phyloP scores from a whole-genome alignment of 495 filamentous ascomycete species.

The Mycothermus thermophilus region DNA sequence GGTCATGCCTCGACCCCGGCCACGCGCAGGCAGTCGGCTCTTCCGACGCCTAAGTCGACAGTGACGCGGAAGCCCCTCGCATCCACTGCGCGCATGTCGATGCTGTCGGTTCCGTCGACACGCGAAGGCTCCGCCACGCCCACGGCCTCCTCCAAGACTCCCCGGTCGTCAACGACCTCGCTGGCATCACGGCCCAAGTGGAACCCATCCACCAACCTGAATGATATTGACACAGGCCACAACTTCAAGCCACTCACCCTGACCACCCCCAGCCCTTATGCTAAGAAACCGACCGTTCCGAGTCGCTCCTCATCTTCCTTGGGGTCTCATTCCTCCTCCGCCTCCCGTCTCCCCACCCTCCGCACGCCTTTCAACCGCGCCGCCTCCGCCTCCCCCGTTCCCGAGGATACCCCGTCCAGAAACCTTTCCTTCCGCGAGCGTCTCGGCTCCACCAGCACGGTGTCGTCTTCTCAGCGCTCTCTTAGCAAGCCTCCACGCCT shows the following conservation, averaged over 20 bases:
- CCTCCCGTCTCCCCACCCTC: conserved; percentile 32
- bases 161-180: conserved; percentile 36
- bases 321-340: conserved; percentile 18
- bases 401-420: conserved; percentile 26
- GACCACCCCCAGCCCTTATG: conserved; percentile 49
- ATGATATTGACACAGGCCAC: conserved; percentile 52
- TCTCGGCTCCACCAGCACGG: conserved; percentile 29
- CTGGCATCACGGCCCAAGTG: conserved; percentile 56
- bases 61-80: conserved; percentile 16
- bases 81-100: conserved; percentile 25
- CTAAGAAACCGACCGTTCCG: conserved; percentile 30
- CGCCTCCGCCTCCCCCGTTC: conserved; percentile 26
- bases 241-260: conserved; percentile 51
- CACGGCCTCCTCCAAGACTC: conserved; percentile 31
- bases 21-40: conserved; percentile 20
- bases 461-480: conserved; percentile 19
- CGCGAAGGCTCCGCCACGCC: conserved; percentile 41
- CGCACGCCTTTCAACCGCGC: conserved; percentile 33
- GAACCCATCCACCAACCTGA: conserved; percentile 61
- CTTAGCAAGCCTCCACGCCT: conserved; percentile 26
- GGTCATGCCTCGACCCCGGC: conserved; percentile 31
- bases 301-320: conserved; percentile 25
- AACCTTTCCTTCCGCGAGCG: conserved; percentile 36
- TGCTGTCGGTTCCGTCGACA: conserved; percentile 27
- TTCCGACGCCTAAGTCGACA: conserved; percentile 15